These are phyloP conservation scores for Houttuynia cordata DNA, from an alignment of 164 flowering plant species.

Conservation along the genomic window DNA sequence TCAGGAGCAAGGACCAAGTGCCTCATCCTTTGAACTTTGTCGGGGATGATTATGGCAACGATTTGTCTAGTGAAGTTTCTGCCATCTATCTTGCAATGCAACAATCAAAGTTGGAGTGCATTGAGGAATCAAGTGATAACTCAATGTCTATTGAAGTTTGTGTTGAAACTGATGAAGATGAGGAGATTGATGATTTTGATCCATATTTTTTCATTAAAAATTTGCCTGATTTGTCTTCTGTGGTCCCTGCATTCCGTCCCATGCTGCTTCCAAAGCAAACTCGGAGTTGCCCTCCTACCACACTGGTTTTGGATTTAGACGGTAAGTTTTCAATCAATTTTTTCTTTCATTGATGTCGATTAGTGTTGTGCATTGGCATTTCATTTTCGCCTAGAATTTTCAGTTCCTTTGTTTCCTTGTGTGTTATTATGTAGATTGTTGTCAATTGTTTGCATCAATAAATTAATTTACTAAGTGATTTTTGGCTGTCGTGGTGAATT, in stretches of 20 bases:
- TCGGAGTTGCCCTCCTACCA: conserved; percentile 85
- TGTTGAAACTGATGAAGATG: conserved; percentile 55
- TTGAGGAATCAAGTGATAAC: conserved; percentile 61
- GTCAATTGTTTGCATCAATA: too few relatives aligned
- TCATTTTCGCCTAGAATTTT: too few relatives aligned
- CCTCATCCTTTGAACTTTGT: conserved; percentile 14
- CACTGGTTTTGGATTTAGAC: conserved; percentile 95
- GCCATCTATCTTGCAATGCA: conserved; percentile 84
- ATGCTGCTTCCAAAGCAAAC: conserved; percentile 85
- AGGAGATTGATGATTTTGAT: conserved; percentile 83
- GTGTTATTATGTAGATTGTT: too few relatives aligned
- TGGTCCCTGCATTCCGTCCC: conserved; percentile 80
- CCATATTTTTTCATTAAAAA: conserved; percentile 85
- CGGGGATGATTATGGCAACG: conserved; percentile 22
- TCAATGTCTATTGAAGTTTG: conserved; percentile 36
- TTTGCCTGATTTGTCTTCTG: conserved; percentile 71
- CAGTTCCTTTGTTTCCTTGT: too few relatives aligned
- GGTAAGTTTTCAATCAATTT: conserved; percentile 31
- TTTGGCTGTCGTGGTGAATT: too few relatives aligned
- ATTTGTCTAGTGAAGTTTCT: conserved; percentile 61
- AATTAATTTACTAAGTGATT: too few relatives aligned
- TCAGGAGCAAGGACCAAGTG: neutral
- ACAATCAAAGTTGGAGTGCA: conserved; percentile 72
- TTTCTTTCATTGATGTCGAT: too few relatives aligned
- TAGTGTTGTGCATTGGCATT: neutral